Evolutionary conservation across 2,329 filamentous ascomycete species (phyloP), one percentile per base, ranked within the genome.

Genomic region (Cercospora berteroae): DNA sequence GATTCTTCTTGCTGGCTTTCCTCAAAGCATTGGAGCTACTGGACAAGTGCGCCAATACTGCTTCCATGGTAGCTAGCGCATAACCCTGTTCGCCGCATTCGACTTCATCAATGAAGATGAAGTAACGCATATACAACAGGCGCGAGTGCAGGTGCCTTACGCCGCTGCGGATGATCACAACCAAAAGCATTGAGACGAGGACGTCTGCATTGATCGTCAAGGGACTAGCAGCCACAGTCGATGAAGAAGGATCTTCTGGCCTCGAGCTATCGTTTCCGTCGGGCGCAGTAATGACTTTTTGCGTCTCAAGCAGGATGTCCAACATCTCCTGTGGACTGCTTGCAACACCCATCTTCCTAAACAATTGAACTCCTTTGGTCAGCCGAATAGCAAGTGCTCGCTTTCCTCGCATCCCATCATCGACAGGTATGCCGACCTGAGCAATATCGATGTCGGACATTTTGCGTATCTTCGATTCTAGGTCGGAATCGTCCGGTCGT

Each of bases 91-190:
- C 95, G 59, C 95, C 95, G 69, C 89, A 96, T 72, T 99, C 95
- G 8, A 99, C 93, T 80, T 99, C 95, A 74, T 98, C 95, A 60
- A 97, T 94, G 79, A 97, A 99, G 72, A 97, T 95, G 76, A 97
- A 99, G 75, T 96, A 93, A 52, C 94, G 91, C 85, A 98, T 97
- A 77, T 98, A 99, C n/a, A 91, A 85, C 57, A 99, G 82, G 20
- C 94, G 87, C 3, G 95, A 93, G 74, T 97, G 92, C 8, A 99
- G 83, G 79, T 97, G 90, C 67, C 91, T 89, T 27, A 96, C 89
- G 68, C 95, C 91, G 10, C 94, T 92, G 70, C 94, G 87, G 68
- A 99, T 98, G 10, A 99, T 91, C 16, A 99, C 93, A 69, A 96
- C 89, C 20, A 99, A 84, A 13, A 99, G 84, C 67, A 99, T 82